Base-by-base conservation (phyloP, 2,329 filamentous ascomycete species). In the Neopestalotiopsis clavispora region DNA sequence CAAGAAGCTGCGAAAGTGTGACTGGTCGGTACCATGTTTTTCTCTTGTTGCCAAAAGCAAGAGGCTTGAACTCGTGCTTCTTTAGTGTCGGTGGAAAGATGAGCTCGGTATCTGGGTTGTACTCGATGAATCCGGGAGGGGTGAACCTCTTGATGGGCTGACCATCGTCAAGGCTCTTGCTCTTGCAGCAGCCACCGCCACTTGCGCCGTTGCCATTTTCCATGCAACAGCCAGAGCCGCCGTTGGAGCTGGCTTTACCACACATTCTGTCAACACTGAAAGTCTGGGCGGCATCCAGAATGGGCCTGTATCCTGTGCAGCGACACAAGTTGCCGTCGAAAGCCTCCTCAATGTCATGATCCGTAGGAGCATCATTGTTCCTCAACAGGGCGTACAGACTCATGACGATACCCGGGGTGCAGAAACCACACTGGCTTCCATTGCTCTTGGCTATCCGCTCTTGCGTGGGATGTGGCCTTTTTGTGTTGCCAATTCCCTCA, bases 361-460 rank as follows among this genome's bases (percentile, higher is more conserved):
- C 90, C 2, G 90, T 91, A 0, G 95, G 95, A 23, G 86, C 86
- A 4, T 90, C 85, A 73, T 95, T 92, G 76, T 98, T 98, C 69
- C 96, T 89, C 40, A 99, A 85, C 59, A 98, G 85, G 5, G 96
- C 96, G 80, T 99, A 99, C 68, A 98, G 81, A 79, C 95, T 98
- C 93, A 98, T 98, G 71, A 98, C 95, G 75, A 99, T 98, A 2
- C 96, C 96, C 4, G 96, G 96, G 0, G 96, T 98, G 77, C 96
- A 99, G 82, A 99, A 99, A 1, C 95, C 88, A 69, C 88, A 99
- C 80, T 99, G 95, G 74, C 94, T 97, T 63, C 96, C 96, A 82
- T 97, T 96, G 40, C 92, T 89, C 80, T 93, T 93, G 20, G 96
- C 95, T 75, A 99, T 92, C 62, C 96, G 89, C 82, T 98, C 94